Evolutionary conservation across 139 green algal genomes (phyloP), one percentile per base, ranked within the genome.

Genomic region (Limnomonas spitsbergensis): DNA sequence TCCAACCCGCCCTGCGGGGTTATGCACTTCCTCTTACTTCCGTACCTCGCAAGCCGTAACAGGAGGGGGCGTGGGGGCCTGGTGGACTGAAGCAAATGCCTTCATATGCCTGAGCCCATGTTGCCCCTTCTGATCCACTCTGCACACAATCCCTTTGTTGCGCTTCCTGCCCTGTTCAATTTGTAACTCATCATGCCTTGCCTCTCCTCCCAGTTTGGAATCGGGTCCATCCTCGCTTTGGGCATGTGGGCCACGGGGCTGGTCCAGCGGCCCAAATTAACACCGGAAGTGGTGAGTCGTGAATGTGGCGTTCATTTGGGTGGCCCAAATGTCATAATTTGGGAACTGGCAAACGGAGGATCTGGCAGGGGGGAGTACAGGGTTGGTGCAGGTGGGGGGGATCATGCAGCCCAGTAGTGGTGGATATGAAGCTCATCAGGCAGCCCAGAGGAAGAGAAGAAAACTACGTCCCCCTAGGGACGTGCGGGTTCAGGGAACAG

Each of bases 191-290:
- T 61, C 14, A 61, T 14, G 14, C 14, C 47, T 34, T 72, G 66
- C 66, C 24, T 72, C 26, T 39, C 61, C 4, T 32, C 88, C 37
- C 88, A 97, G 87, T 98, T 98, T 82, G 54, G 77, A 0, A 86
- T 98, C 1, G 95, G 95, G 37, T 74, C 31, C 31, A n/a, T 84
- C 9, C 37, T 97, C 9, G 87, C 89, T 1, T 32, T 90, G 3
- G 3, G 79, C 6, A 92, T 94, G 79, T 98, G 94, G 94, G 40
- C 76, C 2, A 83, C 89, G 0, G 81, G 90, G 2, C 31, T 96
- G 26, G 83, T 95, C 31, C 89, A 92, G 79, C 76, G 66, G 66
- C 94, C 93, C 0, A 80, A 89, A 36, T 36, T 94, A 36, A 82
- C 81, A 3, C 47, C 7, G 34, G 20, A 47, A 24, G 69, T 29